Evolutionary conservation across 1,139 yeast species (phyloP).

Genomic region (Pichia sp.): DNA sequence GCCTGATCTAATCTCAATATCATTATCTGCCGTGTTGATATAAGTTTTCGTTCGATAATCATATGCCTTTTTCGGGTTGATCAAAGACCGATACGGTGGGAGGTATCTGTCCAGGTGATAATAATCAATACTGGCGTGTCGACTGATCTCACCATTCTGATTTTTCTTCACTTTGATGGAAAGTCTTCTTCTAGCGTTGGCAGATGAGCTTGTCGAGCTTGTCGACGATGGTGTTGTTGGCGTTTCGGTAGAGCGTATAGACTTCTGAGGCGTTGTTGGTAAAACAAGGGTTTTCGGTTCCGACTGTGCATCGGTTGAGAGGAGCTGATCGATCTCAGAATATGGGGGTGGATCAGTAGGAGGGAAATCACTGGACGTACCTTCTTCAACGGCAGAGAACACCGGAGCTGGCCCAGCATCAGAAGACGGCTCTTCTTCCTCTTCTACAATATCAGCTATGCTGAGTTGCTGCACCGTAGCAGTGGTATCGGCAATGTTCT

Average conservation of each 20-base stretch:
- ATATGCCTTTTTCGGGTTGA: slow-evolving; percentile 24
- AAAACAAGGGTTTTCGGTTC: no score
- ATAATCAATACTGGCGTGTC: slow-evolving; percentile 8
- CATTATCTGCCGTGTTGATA: slow-evolving; percentile 18
- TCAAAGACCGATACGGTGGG: slow-evolving; percentile 28
- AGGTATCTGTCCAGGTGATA: slow-evolving; percentile 21
- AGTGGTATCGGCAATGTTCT: no score
- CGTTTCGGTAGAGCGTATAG: no score
- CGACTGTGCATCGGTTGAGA: background rate
- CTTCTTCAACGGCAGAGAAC: no score
- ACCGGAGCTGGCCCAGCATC: no score
- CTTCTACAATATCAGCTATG: no score
- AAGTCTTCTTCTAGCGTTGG: background rate
- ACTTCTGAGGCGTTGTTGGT: no score
- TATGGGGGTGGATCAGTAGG: slow-evolving; percentile 10
- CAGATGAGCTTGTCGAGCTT: no score
- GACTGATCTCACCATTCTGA: slow-evolving; percentile 7
- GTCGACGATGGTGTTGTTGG: no score
- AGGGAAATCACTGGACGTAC: no score
- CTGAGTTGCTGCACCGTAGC: no score
- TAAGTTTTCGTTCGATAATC: slow-evolving; percentile 25
- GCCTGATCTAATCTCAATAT: slow-evolving; percentile 4
- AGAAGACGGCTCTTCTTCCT: no score
- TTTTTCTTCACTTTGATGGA: slow-evolving; percentile 6
- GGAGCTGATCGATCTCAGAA: slow-evolving; percentile 5